A percentile compares a stretch with the other conserved stretches of the same genome.
Conservation (phyloP, 257 asterid genomes). For the Lithospermum erythrorhizon region DNA sequence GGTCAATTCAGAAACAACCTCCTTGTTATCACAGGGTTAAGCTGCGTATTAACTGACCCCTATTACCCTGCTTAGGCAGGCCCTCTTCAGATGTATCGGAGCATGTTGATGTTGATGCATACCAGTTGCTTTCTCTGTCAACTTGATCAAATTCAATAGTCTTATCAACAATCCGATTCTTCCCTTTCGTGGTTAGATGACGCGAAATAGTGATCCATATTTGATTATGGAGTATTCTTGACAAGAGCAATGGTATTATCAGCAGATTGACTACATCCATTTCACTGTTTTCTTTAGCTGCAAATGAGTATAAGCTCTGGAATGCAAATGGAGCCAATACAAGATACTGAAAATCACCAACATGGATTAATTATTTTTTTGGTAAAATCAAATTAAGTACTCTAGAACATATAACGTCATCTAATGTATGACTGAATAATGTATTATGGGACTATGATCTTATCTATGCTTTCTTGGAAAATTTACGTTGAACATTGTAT, state of each 20-base stretch:
- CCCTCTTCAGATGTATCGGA: too few species aligned
- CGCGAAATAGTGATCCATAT: conserved; percentile 61
- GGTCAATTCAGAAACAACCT: too few species aligned
- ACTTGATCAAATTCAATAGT: conserved; percentile 74
- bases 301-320: conserved; percentile 30
- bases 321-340: conserved; percentile 55
- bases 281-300: conserved; percentile 22
- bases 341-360: conserved; percentile 28
- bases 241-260: conserved; percentile 39
- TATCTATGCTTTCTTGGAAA: background rate
- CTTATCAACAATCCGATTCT: conserved; percentile 44
- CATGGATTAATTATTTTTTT: background rate
- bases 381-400: background rate
- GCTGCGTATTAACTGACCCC: too few species aligned
- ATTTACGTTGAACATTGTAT: background rate
- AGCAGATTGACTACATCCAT: conserved; percentile 25
- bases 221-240: conserved; percentile 50
- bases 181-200: conserved; percentile 54
- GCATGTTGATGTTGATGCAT: background rate
- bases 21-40: too few species aligned
- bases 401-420: background rate
- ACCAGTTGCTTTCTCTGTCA: conserved; percentile 71
- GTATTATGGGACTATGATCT: background rate
- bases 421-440: background rate
- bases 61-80: too few species aligned